Conservation (phyloP, 208 protist species). For the Acanthamoeba polyphaga region DNA sequence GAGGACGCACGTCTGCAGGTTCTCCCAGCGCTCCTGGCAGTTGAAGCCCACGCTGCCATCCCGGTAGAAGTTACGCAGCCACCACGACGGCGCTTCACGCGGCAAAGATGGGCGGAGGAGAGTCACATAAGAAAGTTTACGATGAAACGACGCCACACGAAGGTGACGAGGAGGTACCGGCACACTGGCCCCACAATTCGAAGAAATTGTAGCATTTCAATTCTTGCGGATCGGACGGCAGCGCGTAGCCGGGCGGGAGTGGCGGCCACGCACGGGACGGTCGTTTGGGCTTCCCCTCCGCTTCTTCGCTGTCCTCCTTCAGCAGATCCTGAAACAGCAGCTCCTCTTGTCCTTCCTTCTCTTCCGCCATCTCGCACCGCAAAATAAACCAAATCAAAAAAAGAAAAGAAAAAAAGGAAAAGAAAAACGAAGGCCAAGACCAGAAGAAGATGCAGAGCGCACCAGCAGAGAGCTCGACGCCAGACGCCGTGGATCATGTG, state of each 20-base stretch:
- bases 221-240: background rate
- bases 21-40: constrained; percentile 24
- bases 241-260: background rate
- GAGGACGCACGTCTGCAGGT: constrained; percentile 12
- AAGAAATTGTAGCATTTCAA: constrained; percentile 21
- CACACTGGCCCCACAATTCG: constrained; percentile 3
- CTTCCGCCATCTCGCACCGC: background rate
- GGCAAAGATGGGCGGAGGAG: background rate
- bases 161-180: background rate
- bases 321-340: background rate
- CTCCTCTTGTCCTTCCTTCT: background rate
- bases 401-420: background rate
- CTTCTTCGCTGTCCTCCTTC: background rate
- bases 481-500: background rate
- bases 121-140: background rate
- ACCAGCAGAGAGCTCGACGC: background rate
- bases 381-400: too few species aligned
- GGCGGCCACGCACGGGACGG: constrained; percentile 15
- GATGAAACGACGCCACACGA: background rate
- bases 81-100: constrained; percentile 23
- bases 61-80: constrained; percentile 38
- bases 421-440: background rate
- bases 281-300: background rate
- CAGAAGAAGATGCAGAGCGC: background rate
- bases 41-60: constrained; percentile 32